These are phyloP conservation scores for Talaromyces sp. DNA, from an alignment of 2,329 filamentous ascomycete species.

Conservation along the genomic window DNA sequence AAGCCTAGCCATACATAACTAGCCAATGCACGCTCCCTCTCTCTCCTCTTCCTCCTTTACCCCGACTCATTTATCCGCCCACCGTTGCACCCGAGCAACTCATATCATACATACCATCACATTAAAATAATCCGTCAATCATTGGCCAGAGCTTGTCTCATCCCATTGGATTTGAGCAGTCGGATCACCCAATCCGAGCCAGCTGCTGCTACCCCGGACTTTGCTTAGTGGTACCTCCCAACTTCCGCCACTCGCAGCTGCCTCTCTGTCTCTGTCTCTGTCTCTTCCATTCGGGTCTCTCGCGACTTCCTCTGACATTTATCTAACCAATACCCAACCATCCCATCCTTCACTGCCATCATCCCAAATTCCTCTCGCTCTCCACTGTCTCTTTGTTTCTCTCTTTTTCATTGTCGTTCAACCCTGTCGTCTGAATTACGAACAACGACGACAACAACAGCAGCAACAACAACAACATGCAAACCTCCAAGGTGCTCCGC, in stretches of 20 bases:
- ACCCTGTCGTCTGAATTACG: neutral
- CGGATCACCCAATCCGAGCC: neutral
- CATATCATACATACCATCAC: neutral
- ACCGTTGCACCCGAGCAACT: neutral
- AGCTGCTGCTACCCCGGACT: neutral
- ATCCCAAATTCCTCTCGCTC: neutral
- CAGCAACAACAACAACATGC: conserved; percentile 31
- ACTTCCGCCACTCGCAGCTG: conserved; percentile 6
- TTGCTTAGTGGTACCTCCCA: conserved; percentile 2
- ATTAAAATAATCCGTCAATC: neutral
- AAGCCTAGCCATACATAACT: neutral
- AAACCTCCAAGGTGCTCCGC: conserved; percentile 50
- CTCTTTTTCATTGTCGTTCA: neutral
- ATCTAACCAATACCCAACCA: neutral
- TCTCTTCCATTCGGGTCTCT: neutral
- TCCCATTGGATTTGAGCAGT: neutral
- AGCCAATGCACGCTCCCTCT: neutral
- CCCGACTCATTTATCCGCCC: neutral
- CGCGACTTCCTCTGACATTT: neutral
- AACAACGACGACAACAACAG: neutral
- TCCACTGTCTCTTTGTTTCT: neutral
- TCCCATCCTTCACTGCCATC: neutral
- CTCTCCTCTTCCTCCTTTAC: neutral
- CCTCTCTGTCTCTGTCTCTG: conserved; percentile 3
- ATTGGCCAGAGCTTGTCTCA: neutral